Base-by-base conservation (phyloP, 306 rosid genomes). In the Mimosa bimucronata region DNA sequence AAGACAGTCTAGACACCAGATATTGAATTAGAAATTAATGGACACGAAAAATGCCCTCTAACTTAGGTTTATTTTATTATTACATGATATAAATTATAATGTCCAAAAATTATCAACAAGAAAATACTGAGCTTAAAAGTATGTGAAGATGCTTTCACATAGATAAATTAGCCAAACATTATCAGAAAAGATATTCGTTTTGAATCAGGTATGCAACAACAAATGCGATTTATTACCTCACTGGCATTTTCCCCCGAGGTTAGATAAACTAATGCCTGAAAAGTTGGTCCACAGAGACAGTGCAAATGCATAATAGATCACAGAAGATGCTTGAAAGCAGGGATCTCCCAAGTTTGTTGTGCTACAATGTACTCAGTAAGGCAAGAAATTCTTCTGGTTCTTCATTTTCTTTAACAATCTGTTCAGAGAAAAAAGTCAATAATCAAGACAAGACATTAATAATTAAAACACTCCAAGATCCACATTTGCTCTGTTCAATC, bases 391-490 rank as follows among this genome's bases (percentile, higher is more conserved):
- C 94, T 16, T 23, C 75, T 0, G 94, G 86, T 76, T 90, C 94
- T 88, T 88, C 92, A 62, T 83, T 86, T 74, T 90, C 90, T 83
- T 83, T 88, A 55, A 90, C 86, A 72, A 86, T 71, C 94, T 90
- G 87, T 76, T 77, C 73, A 76, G 12, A 81, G 15, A 80, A 38
- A 80, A 30, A 31, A 87, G 28, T 19, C 50, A 79, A 11, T 9
- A 5, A 52, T 68, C 75, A 53, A 30, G 66, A 41, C 62, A 28
- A 84, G 41, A 46, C 65, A 15, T 60, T 45, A 15, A 14, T n/a
- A 31, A 19, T 18, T 23, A 19, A 55, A 40, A 26, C 45, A 14
- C 77, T 29, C 48, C n/a, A 66, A 18, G 25, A 29, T 19, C 10
- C 30, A 52, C 44, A 26, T 55, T 55, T 53, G 8, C 21, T 21